Conservation (phyloP, 305 asterid genomes). For the Rubia tinctorum region DNA sequence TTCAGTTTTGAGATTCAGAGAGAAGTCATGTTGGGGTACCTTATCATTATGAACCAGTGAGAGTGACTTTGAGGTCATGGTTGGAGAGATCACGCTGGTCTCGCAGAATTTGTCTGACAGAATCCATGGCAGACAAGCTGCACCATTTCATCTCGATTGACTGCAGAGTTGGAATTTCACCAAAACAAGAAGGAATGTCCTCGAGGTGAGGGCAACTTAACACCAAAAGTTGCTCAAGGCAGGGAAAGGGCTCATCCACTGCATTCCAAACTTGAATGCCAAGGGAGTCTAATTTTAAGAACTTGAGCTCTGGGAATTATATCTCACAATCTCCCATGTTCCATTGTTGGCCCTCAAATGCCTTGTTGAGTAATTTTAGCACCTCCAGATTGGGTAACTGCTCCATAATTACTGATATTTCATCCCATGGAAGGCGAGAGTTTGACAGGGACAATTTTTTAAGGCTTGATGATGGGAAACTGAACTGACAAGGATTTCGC, state of each 20-base stretch:
- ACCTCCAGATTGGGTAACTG: slow-evolving; percentile 26
- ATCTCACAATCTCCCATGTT: not conserved
- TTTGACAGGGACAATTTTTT: slow-evolving; percentile 16
- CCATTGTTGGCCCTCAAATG: not conserved
- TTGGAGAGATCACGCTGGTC: too few species aligned
- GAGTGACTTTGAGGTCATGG: too few species aligned
- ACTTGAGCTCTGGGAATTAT: not conserved
- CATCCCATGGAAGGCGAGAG: slow-evolving; percentile 11
- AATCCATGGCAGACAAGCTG: too few species aligned
- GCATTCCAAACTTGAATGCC: too few species aligned
- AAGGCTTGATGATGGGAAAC: slow-evolving; percentile 4
- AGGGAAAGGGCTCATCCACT: too few species aligned
- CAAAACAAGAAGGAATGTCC: too few species aligned
- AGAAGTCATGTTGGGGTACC: too few species aligned
- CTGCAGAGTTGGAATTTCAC: too few species aligned
- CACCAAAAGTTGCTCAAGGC: too few species aligned
- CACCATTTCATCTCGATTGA: too few species aligned
- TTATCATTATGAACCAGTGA: not conserved
- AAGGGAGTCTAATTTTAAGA: not conserved
- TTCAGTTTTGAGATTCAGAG: not conserved
- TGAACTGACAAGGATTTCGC: not conserved
- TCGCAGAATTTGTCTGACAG: too few species aligned
- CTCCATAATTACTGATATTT: slow-evolving; percentile 10
- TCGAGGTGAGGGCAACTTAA: too few species aligned
- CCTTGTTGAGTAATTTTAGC: not conserved